Evolutionary conservation across 2,329 filamentous ascomycete genomes (phyloP).

Genomic region (Teratosphaeria epicoccoides): DNA sequence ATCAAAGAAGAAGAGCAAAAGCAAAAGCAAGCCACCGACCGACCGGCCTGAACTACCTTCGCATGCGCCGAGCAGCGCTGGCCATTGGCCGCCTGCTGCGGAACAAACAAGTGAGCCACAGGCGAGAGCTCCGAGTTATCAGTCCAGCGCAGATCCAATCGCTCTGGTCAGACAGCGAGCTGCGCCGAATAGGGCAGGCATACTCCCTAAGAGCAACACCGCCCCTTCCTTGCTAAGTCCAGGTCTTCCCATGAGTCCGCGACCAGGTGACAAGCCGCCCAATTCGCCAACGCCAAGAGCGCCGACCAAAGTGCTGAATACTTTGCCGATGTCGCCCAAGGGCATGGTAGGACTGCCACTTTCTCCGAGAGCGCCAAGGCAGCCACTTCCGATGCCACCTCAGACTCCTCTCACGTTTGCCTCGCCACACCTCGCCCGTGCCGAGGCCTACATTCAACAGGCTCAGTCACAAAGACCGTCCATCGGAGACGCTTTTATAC

Average conservation of each 20-base stretch:
- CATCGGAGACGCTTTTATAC: slow-evolving; percentile 15
- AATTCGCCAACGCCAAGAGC: slow-evolving; percentile 50
- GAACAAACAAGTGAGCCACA: slow-evolving; percentile 1
- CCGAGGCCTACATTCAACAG: slow-evolving; percentile 26
- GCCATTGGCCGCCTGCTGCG: slow-evolving; percentile 4
- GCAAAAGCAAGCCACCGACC: slow-evolving; percentile 35
- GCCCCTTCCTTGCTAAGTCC: slow-evolving; percentile 46
- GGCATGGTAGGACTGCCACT: slow-evolving; percentile 45
- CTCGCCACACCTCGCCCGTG: slow-evolving; percentile 36
- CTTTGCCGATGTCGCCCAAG: slow-evolving; percentile 60
- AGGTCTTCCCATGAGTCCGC: slow-evolving; percentile 53
- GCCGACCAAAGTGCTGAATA: slow-evolving; percentile 45
- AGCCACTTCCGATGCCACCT: slow-evolving; percentile 61
- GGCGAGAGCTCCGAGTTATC: not conserved
- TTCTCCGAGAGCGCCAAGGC: slow-evolving; percentile 62
- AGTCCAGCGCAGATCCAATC: slow-evolving; percentile 13
- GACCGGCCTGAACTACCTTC: not conserved
- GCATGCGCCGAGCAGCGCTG: slow-evolving; percentile 1
- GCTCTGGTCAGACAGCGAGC: slow-evolving; percentile 21
- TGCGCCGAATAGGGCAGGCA: slow-evolving; percentile 14
- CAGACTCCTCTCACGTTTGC: slow-evolving; percentile 56
- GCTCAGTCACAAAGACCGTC: slow-evolving; percentile 11
- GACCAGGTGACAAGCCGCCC: slow-evolving; percentile 49
- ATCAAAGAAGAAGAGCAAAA: slow-evolving; percentile 60
- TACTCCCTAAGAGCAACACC: slow-evolving; percentile 22